Percentiles rank a stretch among this genome's conserved stretches.
Evolutionary conservation across 805 yeast genomes (phyloP).

Genomic region (Sungouiella thailandica): DNA sequence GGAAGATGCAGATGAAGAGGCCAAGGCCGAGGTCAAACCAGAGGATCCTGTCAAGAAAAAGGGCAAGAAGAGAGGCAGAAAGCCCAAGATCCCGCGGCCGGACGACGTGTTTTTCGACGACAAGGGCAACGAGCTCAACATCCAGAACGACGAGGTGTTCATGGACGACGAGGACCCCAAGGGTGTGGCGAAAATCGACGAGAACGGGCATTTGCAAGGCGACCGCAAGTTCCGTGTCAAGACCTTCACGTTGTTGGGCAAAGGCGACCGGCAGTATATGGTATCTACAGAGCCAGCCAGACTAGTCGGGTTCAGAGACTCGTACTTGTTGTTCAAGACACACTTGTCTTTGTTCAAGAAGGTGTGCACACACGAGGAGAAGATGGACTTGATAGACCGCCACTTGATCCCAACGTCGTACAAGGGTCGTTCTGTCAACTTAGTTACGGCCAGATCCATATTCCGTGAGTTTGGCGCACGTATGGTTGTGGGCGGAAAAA

Average conservation of each 20-base stretch:
- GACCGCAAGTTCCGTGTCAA: constrained; percentile 72
- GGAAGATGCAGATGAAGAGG: constrained; percentile 4
- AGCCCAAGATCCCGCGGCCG: constrained; percentile 30
- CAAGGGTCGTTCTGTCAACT: constrained; percentile 82
- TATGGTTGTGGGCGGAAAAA: constrained; percentile 72
- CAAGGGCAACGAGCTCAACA: constrained; percentile 59
- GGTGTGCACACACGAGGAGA: constrained; percentile 70
- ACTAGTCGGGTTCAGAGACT: constrained; percentile 89
- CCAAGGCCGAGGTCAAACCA: constrained; percentile 1
- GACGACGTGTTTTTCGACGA: constrained; percentile 52
- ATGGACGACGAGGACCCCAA: constrained; percentile 66
- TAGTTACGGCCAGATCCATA: constrained; percentile 86
- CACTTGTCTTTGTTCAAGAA: constrained; percentile 73
- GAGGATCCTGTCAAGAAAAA: constrained; percentile 26
- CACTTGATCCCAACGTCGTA: constrained; percentile 84
- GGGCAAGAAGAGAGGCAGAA: constrained; percentile 27
- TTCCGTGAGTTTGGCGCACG: constrained; percentile 90
- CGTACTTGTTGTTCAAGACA: constrained; percentile 82
- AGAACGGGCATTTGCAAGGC: constrained; percentile 61
- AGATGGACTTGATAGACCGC: constrained; percentile 74
- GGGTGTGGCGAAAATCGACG: constrained; percentile 72
- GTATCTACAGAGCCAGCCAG: constrained; percentile 95
- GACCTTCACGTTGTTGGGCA: constrained; percentile 57
- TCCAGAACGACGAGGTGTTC: constrained; percentile 72
- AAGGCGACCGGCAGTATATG: constrained; percentile 77